These are phyloP conservation scores for Wilcoxina mikolae DNA, from an alignment of 495 filamentous ascomycete genomes.

Conservation along the genomic window DNA sequence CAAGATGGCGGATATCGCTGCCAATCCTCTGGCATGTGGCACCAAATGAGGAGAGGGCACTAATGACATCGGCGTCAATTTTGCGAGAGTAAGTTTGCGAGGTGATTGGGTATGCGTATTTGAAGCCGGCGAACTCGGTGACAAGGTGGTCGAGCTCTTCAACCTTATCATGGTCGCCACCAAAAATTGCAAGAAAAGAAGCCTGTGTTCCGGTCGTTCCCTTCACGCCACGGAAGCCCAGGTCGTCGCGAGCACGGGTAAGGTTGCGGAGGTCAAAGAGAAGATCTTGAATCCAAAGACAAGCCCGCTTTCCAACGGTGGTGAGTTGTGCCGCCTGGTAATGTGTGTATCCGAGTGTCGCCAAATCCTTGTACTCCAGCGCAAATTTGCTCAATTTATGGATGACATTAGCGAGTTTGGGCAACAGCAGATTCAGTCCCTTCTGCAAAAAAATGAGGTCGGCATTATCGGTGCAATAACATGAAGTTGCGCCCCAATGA, in stretches of 20 bases:
- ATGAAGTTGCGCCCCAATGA: slow-evolving; percentile 53
- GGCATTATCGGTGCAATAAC: slow-evolving; percentile 68
- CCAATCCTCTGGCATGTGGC: slow-evolving; percentile 61
- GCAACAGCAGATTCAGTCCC: slow-evolving; percentile 59
- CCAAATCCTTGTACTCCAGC: slow-evolving; percentile 51
- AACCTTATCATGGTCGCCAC: slow-evolving; percentile 63
- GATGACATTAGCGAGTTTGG: slow-evolving; percentile 75
- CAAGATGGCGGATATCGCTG: slow-evolving; percentile 70
- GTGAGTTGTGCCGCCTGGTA: slow-evolving; percentile 65
- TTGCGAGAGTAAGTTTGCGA: slow-evolving; percentile 73
- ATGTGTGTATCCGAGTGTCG: slow-evolving; percentile 71
- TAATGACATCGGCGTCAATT: slow-evolving; percentile 66
- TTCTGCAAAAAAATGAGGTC: slow-evolving; percentile 74
- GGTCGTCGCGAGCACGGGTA: slow-evolving; percentile 53
- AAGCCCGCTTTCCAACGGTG: slow-evolving; percentile 68
- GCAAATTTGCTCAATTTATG: slow-evolving; percentile 67
- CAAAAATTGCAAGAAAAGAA: slow-evolving; percentile 70
- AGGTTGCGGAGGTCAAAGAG: slow-evolving; percentile 75
- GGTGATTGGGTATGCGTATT: slow-evolving; percentile 54
- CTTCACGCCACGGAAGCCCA: slow-evolving; percentile 73
- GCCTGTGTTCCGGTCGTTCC: slow-evolving; percentile 69
- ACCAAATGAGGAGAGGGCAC: slow-evolving; percentile 69
- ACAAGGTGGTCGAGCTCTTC: slow-evolving; percentile 64
- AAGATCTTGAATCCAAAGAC: slow-evolving; percentile 78
- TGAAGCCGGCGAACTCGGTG: slow-evolving; percentile 73